Percentiles rank a stretch among this genome's conserved stretches.
These are phyloP conservation scores for Sporobolomyces roseus DNA, from an alignment of 768 basidiomycete genomes.

Conservation along the genomic window DNA sequence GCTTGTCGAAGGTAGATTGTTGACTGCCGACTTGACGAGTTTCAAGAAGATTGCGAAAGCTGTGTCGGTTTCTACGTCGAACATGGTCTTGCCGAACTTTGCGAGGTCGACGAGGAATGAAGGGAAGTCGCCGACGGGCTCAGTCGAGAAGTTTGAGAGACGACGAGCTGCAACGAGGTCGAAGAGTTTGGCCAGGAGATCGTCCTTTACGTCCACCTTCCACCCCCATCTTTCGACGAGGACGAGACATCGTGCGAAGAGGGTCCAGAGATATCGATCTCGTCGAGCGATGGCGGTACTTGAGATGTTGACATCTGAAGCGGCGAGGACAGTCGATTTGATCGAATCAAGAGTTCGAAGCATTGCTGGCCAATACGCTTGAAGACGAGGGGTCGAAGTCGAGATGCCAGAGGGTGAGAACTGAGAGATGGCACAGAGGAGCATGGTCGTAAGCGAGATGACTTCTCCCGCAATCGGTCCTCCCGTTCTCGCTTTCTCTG, in stretches of 20 bases:
- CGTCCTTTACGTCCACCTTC: conserved; percentile 58
- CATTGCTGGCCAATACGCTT: conserved; percentile 66
- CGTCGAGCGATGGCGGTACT: conserved; percentile 55
- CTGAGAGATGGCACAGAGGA: conserved; percentile 70
- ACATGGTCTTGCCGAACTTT: conserved; percentile 49
- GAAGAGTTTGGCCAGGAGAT: conserved; percentile 62
- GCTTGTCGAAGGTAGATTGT: conserved; percentile 47
- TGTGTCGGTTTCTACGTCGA: conserved; percentile 59
- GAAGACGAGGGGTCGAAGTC: conserved; percentile 52
- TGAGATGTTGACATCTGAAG: conserved; percentile 51
- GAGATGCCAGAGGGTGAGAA: conserved; percentile 61
- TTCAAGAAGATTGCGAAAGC: conserved; percentile 77
- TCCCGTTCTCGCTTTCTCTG: background rate
- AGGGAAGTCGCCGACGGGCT: conserved; percentile 64
- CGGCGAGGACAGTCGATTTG: conserved; percentile 53
- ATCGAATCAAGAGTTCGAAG: conserved; percentile 60
- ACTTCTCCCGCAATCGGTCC: conserved; percentile 54
- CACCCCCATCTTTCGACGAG: conserved; percentile 74
- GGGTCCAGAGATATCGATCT: conserved; percentile 66
- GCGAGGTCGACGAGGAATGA: conserved; percentile 55
- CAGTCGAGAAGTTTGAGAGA: conserved; percentile 63
- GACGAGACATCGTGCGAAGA: conserved; percentile 69
- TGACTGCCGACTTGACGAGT: conserved; percentile 65
- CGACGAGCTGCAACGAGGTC: conserved; percentile 72
- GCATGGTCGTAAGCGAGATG: conserved; percentile 68